phyloP scores from a whole-genome alignment of 768 basidiomycete genomes.

The Dacryopinax primogenitus region DNA sequence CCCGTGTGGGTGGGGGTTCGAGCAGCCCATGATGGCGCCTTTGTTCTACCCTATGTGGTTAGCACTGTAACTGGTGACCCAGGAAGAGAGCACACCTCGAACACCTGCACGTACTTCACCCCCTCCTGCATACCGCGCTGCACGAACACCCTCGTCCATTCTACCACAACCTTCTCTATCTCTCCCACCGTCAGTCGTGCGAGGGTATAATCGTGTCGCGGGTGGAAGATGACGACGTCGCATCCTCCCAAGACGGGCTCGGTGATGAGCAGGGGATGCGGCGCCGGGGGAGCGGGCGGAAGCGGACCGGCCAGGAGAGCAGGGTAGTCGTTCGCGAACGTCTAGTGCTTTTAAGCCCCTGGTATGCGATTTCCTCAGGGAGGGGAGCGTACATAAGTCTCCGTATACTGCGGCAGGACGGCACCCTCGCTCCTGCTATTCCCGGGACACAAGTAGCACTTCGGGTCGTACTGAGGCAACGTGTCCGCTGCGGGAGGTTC shows the following conservation, averaged over 20 bases:
- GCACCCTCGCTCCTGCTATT: slow-evolving; percentile 62
- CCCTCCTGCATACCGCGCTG: slow-evolving; percentile 49
- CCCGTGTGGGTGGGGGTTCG: slow-evolving; percentile 87
- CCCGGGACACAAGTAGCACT: slow-evolving; percentile 81
- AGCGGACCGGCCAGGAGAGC: slow-evolving; percentile 56
- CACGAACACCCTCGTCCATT: slow-evolving; percentile 59
- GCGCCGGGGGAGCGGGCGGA: slow-evolving; percentile 38
- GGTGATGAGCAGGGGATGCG: slow-evolving; percentile 48
- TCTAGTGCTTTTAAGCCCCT: slow-evolving; percentile 16
- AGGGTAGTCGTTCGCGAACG: slow-evolving; percentile 72
- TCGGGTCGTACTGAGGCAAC: slow-evolving; percentile 52
- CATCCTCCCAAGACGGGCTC: slow-evolving; percentile 71
- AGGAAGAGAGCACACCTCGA: slow-evolving; percentile 45
- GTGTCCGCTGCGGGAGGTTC: slow-evolving; percentile 45
- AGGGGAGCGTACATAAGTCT: slow-evolving; percentile 38
- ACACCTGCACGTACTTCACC: slow-evolving; percentile 74
- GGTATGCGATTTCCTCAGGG: background rate
- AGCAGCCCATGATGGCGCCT: slow-evolving; percentile 89
- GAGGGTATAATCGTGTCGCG: slow-evolving; percentile 72
- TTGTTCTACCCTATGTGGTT: slow-evolving; percentile 50
- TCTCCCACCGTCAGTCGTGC: slow-evolving; percentile 47
- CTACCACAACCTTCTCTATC: slow-evolving; percentile 50
- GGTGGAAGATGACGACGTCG: slow-evolving; percentile 79
- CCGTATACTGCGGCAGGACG: slow-evolving; percentile 51
- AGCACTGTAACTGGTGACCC: background rate